Conservation (phyloP, 768 basidiomycete genomes). For the Collybiopsis luxurians region DNA sequence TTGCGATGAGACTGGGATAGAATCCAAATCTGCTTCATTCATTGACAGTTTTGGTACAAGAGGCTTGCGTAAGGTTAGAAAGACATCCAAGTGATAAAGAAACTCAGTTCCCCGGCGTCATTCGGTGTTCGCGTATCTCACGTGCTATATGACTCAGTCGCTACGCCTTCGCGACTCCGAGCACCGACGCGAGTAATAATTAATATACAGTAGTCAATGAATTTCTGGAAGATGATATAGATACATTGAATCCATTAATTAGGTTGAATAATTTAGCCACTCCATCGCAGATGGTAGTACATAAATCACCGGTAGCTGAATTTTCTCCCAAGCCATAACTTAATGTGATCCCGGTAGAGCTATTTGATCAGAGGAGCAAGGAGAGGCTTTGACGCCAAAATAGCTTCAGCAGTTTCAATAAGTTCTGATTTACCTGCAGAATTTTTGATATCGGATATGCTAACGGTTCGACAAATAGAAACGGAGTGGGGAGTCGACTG, state of each 20-base stretch:
- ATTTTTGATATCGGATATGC: constrained; percentile 32
- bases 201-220: no score
- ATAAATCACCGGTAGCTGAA: neutral
- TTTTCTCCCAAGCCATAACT: neutral
- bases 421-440: constrained; percentile 14
- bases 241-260: neutral
- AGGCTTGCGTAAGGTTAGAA: neutral
- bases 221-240: no score
- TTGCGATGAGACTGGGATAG: neutral
- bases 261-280: neutral
- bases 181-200: no score
- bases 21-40: neutral
- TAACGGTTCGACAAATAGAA: constrained; percentile 14
- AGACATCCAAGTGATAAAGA: neutral
- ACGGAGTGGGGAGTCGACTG: neutral
- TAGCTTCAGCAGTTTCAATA: constrained; percentile 2
- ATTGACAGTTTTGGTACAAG: neutral
- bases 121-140: no score
- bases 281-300: neutral
- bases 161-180: no score
- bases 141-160: no score
- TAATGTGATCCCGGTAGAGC: no score
- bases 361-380: constrained; percentile 5
- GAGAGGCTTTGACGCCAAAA: neutral
- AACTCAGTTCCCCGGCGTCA: no score